These are phyloP conservation scores for Termitomyces heimii DNA, from an alignment of 768 basidiomycete genomes.

Conservation along the genomic window DNA sequence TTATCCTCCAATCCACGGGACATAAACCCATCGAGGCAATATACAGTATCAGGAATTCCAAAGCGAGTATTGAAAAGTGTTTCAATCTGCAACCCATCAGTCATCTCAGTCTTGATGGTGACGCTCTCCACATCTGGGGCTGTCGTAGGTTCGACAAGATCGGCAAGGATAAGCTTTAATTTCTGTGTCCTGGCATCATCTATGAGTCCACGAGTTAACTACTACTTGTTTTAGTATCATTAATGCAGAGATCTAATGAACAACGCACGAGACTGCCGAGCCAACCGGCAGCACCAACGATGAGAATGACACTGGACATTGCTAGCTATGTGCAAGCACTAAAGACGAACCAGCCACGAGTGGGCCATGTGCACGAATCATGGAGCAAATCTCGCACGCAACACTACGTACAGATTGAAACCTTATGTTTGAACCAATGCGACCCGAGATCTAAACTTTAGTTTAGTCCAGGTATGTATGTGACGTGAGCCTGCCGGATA, in stretches of 20 bases:
- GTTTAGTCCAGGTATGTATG: too few species aligned
- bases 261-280: constrained; percentile 31
- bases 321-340: not conserved
- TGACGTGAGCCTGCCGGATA: too few species aligned
- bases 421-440: too few species aligned
- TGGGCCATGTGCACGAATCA: not conserved
- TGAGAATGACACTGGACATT: constrained; percentile 31
- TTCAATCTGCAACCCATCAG: constrained; percentile 27
- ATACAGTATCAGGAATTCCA: constrained; percentile 37
- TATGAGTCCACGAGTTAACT: constrained; percentile 31
- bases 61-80: constrained; percentile 30
- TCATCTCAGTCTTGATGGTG: constrained; percentile 35
- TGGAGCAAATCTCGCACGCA: not conserved
- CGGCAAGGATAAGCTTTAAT: constrained; percentile 43
- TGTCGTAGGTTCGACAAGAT: constrained; percentile 35
- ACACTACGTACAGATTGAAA: too few species aligned
- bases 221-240: not conserved
- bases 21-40: constrained; percentile 56
- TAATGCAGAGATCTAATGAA: not conserved
- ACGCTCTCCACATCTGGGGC: constrained; percentile 24
- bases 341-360: not conserved
- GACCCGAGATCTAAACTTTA: too few species aligned
- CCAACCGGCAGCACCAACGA: constrained; percentile 39
- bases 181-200: constrained; percentile 28
- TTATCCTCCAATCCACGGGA: constrained; percentile 56